Percentiles rank a stretch among this genome's conserved stretches.
phyloP scores from a whole-genome alignment of 495 filamentous ascomycete species.

The Aspergillus carlsbadensis region DNA sequence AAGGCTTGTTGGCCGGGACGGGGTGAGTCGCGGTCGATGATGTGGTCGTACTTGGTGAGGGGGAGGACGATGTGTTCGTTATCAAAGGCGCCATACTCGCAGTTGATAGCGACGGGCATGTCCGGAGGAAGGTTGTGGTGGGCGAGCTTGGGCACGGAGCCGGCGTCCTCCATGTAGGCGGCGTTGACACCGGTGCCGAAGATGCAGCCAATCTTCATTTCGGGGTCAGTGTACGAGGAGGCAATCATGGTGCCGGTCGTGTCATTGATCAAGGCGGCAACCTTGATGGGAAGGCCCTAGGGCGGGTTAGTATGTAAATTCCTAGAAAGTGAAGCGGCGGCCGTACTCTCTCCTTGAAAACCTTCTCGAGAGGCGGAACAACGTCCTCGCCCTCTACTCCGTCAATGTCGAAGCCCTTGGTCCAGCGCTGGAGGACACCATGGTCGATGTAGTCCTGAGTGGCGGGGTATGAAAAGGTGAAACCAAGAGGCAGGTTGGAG shows the following conservation, averaged over 20 bases:
- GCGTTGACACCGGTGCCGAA: slow-evolving; percentile 99
- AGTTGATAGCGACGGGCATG: slow-evolving; percentile 96
- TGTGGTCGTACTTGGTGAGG: slow-evolving; percentile 76
- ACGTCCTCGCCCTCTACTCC: slow-evolving; percentile 95
- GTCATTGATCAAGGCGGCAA: slow-evolving; percentile 93
- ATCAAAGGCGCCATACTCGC: slow-evolving; percentile 98
- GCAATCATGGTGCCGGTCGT: slow-evolving; percentile 99
- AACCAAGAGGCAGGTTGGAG: slow-evolving; percentile 75
- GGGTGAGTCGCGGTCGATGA: slow-evolving; percentile 89
- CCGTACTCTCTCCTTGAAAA: slow-evolving; percentile 72
- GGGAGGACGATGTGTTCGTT: slow-evolving; percentile 94
- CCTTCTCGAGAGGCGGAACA: slow-evolving; percentile 86
- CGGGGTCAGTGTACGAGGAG: slow-evolving; percentile 87
- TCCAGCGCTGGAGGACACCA: slow-evolving; percentile 95
- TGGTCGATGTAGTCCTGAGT: slow-evolving; percentile 97
- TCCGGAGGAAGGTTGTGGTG: slow-evolving; percentile 89
- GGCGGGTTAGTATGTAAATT: slow-evolving; percentile 5
- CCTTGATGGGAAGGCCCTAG: slow-evolving; percentile 86
- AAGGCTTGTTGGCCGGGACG: slow-evolving; percentile 94
- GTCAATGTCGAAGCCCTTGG: slow-evolving; percentile 96
- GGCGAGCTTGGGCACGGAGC: slow-evolving; percentile 89
- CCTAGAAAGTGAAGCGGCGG: not conserved
- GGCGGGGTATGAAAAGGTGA: slow-evolving; percentile 98
- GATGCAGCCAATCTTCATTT: slow-evolving; percentile 94
- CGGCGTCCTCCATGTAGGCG: slow-evolving; percentile 93